A percentile compares a stretch with the other conserved stretches of the same genome.
These are phyloP conservation scores for Lojkania enalia DNA, from an alignment of 2,329 filamentous ascomycete genomes.

Conservation along the genomic window DNA sequence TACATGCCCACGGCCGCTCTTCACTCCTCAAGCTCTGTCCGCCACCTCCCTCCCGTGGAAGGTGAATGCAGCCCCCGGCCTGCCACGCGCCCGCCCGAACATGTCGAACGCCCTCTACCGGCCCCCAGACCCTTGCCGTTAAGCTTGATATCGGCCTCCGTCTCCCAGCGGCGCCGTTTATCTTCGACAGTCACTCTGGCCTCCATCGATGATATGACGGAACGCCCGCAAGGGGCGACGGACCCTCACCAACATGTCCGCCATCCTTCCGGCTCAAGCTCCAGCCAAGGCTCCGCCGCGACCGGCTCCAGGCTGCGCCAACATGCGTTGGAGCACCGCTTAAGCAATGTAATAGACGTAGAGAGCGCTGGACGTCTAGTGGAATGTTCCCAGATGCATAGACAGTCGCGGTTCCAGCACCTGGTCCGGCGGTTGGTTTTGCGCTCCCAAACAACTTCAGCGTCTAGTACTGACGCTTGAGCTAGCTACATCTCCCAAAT, in stretches of 20 bases:
- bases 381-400: constrained; percentile 32
- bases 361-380: constrained; percentile 31
- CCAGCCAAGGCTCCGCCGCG: neutral
- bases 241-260: constrained; percentile 11
- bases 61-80: constrained; percentile 7
- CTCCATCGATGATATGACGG: constrained; percentile 31
- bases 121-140: neutral
- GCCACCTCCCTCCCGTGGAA: too few relatives aligned
- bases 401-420: constrained; percentile 37
- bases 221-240: constrained; percentile 14
- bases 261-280: neutral
- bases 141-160: neutral
- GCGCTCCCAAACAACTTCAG: constrained; percentile 12
- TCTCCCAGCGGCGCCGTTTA: constrained; percentile 3
- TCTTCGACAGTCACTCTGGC: constrained; percentile 9
- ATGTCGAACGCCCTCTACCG: constrained; percentile 1
- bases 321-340: neutral
- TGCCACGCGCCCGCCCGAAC: constrained; percentile 5
- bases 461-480: constrained; percentile 7
- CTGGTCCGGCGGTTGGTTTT: constrained; percentile 34
- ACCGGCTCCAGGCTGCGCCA: neutral
- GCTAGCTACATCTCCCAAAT: constrained; percentile 79
- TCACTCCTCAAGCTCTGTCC: too few relatives aligned
- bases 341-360: constrained; percentile 23
- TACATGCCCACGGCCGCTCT: too few relatives aligned